A percentile compares a stretch with the other conserved stretches of the same genome.
These are phyloP conservation scores for Triglochin maritima DNA, from an alignment of 106 monocot genomes.

Conservation along the genomic window DNA sequence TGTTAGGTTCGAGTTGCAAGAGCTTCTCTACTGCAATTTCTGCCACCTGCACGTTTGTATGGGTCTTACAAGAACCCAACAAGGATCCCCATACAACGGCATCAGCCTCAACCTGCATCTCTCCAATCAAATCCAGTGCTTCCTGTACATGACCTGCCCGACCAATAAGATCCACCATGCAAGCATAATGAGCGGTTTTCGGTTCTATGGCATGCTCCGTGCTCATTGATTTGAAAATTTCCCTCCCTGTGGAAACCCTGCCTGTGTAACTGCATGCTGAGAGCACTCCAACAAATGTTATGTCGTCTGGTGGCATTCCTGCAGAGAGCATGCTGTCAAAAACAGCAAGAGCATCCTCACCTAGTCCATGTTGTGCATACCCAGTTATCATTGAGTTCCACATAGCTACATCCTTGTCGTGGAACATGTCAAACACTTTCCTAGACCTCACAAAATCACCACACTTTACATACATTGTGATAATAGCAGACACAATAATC, in stretches of 20 bases:
- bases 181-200: slow-evolving; percentile 56
- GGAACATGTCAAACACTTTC: slow-evolving; percentile 37
- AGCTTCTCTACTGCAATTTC: slow-evolving; percentile 56
- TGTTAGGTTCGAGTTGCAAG: slow-evolving; percentile 44
- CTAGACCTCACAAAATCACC: slow-evolving; percentile 43
- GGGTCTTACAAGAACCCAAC: slow-evolving; percentile 58
- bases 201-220: slow-evolving; percentile 22
- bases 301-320: slow-evolving; percentile 41
- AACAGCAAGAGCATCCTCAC: slow-evolving; percentile 43
- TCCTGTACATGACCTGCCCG: slow-evolving; percentile 51
- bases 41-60: slow-evolving; percentile 48
- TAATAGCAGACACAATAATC: slow-evolving; percentile 46
- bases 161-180: slow-evolving; percentile 79
- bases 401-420: slow-evolving; percentile 48
- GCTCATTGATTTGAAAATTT: slow-evolving; percentile 52
- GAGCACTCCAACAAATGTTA: slow-evolving; percentile 59
- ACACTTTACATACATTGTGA: slow-evolving; percentile 65
- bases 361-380: slow-evolving; percentile 70
- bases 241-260: slow-evolving; percentile 42
- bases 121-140: slow-evolving; percentile 49
- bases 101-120: slow-evolving; percentile 62
- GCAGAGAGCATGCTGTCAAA: slow-evolving; percentile 33
- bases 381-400: slow-evolving; percentile 88
- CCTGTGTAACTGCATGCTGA: slow-evolving; percentile 71
- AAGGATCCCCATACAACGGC: slow-evolving; percentile 78